A percentile compares a stretch with the other conserved stretches of the same genome.
phyloP scores from a whole-genome alignment of 2,329 filamentous ascomycete genomes.

The Aspergillus sclerotialis region DNA sequence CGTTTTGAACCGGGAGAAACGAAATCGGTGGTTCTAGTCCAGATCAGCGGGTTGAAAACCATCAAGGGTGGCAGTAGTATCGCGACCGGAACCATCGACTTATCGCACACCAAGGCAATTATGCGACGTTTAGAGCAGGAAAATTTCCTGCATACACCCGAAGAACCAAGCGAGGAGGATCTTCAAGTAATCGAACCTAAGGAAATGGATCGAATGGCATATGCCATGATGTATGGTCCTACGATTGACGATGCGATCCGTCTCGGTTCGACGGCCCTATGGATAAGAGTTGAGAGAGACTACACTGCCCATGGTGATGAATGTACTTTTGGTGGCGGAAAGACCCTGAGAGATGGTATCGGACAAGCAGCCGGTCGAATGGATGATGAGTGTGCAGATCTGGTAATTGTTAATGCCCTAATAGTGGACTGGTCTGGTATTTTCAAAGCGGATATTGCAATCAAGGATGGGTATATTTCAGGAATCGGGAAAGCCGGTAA shows the following conservation, averaged over 20 bases:
- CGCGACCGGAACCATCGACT: conserved; percentile 62
- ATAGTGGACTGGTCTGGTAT: conserved; percentile 84
- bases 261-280: conserved; percentile 72
- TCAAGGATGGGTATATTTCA: conserved; percentile 74
- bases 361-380: conserved; percentile 71
- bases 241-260: conserved; percentile 73
- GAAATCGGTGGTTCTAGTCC: conserved; percentile 76
- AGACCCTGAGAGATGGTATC: conserved; percentile 86
- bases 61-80: conserved; percentile 75
- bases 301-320: conserved; percentile 77
- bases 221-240: conserved; percentile 80
- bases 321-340: conserved; percentile 86
- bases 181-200: conserved; percentile 49
- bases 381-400: conserved; percentile 65
- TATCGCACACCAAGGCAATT: conserved; percentile 56
- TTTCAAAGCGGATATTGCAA: conserved; percentile 90
- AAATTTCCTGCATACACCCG: conserved; percentile 67
- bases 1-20: conserved; percentile 85
- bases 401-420: conserved; percentile 77
- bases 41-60: conserved; percentile 69
- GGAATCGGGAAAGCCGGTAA: conserved; percentile 89
- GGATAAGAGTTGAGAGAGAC: conserved; percentile 80
- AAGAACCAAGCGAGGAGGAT: conserved; percentile 47
- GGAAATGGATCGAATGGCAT: conserved; percentile 65
- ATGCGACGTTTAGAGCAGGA: conserved; percentile 57